Evolutionary conservation across 371 early-diverging fungal genomes (phyloP).

Genomic region (Lichtheimia ramosa): DNA sequence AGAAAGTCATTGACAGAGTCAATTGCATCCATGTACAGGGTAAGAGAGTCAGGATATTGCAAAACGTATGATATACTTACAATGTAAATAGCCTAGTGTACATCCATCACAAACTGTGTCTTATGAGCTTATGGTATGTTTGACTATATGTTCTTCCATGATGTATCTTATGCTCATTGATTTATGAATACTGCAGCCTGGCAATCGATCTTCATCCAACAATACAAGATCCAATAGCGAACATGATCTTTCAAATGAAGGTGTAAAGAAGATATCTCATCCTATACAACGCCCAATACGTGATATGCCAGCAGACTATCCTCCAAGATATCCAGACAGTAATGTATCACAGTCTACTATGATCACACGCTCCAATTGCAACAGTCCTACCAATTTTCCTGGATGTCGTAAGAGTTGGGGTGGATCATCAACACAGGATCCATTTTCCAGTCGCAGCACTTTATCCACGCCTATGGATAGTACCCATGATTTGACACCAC

Average conservation of each 20-base stretch:
- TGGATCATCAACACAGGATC: no score
- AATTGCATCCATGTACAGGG: slow-evolving; percentile 5
- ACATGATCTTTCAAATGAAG: no score
- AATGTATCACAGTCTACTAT: not conserved
- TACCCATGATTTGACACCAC: not conserved
- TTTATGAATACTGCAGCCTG: not conserved
- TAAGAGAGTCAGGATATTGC: not conserved
- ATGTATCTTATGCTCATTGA: not conserved
- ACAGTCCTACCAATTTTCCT: no score
- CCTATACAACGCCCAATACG: no score
- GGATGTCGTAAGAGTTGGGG: no score
- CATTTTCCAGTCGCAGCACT: not conserved
- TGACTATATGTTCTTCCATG: not conserved
- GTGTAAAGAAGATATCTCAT: no score
- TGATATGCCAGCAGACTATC: not conserved
- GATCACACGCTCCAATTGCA: no score
- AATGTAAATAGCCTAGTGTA: slow-evolving; percentile 5
- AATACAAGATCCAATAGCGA: no score
- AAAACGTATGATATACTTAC: not conserved
- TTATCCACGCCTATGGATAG: slow-evolving; percentile 9
- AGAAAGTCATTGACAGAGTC: slow-evolving; percentile 8
- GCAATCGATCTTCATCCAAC: no score
- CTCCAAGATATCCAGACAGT: not conserved
- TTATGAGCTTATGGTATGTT: slow-evolving; percentile 17
- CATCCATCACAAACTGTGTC: slow-evolving; percentile 16